Evolutionary conservation across 1,139 yeast genomes (phyloP), one percentile per base, ranked within the genome.

Genomic region (Tardiomyces depauwii): DNA sequence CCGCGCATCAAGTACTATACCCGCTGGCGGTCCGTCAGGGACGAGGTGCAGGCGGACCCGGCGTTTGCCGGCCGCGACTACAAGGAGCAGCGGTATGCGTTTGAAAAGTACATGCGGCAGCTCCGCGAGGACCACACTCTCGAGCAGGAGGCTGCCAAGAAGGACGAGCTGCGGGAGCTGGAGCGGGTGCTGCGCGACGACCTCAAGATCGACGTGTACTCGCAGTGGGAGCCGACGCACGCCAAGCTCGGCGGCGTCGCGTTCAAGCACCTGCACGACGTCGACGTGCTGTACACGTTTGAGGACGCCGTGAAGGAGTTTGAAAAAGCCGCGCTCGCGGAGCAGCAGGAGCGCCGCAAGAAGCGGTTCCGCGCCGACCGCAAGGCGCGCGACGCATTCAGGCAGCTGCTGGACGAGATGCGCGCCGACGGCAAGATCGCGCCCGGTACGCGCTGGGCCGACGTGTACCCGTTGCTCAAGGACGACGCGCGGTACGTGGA

Each of bases 1-100:
- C 52, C 62, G 0, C 67, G 71, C 25, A 67, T 87, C 36, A 68
- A 70, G 38, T 71, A 77, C 51, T 74, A 72, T 49, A 78, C 95
- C 0, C 66, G 86, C 41, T 88, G 96, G 96, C 49, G 61, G 28
- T 73, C 81, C 0, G 70, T 77, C 1, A 75, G 73, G 51, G 66
- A 65, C 19, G 52, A 73, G 47, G 71, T 85, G 2, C 62, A 67
- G 5, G 79, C 80, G 44, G 93, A 84, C 55, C 79, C 89, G 0
- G 74, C 82, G 12, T 85, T 79, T 61, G 72, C 43, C 41, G n/a
- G 47, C 47, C 1, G 42, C 6, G 56, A 52, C 32, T 53, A 47
- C 18, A 48, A 53, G 19, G 57, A 57, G 21, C 50, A 50, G 38
- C 42, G 55, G 42, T 44, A 71, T 2, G 76, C 80, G 28, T 71